Evolutionary conservation across 2,329 filamentous ascomycete species (phyloP).

Genomic region (Aspergillus amoenus): DNA sequence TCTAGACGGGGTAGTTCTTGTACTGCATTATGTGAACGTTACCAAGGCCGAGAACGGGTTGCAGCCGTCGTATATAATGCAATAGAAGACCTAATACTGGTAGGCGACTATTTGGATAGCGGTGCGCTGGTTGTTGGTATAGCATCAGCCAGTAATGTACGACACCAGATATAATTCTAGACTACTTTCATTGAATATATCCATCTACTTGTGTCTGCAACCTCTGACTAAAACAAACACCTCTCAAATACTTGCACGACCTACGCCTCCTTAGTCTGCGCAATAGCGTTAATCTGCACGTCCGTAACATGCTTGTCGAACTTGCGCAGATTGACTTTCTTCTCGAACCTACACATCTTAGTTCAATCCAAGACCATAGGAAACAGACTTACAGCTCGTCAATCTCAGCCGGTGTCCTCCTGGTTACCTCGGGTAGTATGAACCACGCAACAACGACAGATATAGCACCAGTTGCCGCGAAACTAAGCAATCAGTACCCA

Average conservation of each 20-base stretch:
- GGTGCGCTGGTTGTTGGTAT: slow-evolving; percentile 25
- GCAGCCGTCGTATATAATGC: no score
- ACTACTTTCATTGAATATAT: no score
- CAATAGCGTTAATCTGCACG: slow-evolving; percentile 24
- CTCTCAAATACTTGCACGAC: neutral
- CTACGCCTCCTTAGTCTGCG: neutral
- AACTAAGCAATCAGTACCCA: slow-evolving; percentile 23
- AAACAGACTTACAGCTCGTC: slow-evolving; percentile 37
- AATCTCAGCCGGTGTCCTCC: slow-evolving; percentile 49
- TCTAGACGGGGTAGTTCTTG: no score
- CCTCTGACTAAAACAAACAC: no score
- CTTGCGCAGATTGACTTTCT: slow-evolving; percentile 36
- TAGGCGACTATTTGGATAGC: no score
- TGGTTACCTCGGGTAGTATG: slow-evolving; percentile 54
- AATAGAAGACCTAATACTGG: no score
- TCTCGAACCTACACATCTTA: slow-evolving; percentile 29
- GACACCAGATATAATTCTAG: no score
- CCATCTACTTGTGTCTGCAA: neutral
- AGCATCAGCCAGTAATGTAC: neutral
- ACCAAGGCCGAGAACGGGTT: no score
- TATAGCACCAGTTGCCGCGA: slow-evolving; percentile 32
- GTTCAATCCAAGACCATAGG: neutral
- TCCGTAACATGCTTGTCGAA: slow-evolving; percentile 39
- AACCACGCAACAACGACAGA: slow-evolving; percentile 43
- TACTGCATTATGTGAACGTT: no score